Percentiles rank a stretch among this genome's conserved stretches.
phyloP scores from a whole-genome alignment of 192 early-diverging fungal genomes.

The Coemansia sp. region DNA sequence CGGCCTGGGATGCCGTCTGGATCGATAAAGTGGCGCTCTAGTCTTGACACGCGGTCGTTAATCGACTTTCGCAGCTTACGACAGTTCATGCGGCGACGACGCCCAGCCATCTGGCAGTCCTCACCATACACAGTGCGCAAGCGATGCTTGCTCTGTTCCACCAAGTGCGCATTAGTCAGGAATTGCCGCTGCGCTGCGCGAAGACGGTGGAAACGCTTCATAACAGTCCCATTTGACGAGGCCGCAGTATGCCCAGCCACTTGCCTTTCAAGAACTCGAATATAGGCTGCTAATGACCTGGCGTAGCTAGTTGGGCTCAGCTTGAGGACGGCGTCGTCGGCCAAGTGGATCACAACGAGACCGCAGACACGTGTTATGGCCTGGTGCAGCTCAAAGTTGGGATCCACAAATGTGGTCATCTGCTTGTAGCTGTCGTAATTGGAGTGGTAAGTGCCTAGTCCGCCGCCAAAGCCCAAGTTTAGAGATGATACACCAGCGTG shows the following conservation, averaged over 20 bases:
- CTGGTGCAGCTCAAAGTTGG: slow-evolving; percentile 61
- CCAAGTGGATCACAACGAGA: slow-evolving; percentile 52
- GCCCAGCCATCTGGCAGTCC: slow-evolving; percentile 52
- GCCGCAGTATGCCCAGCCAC: slow-evolving; percentile 9
- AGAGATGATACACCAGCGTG: slow-evolving; percentile 66
- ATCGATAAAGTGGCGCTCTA: slow-evolving; percentile 66
- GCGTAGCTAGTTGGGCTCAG: slow-evolving; percentile 58
- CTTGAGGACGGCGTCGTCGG: slow-evolving; percentile 54
- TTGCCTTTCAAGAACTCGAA: slow-evolving; percentile 39
- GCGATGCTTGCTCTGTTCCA: slow-evolving; percentile 37
- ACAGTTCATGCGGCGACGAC: slow-evolving; percentile 37
- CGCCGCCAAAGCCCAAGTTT: slow-evolving; percentile 59
- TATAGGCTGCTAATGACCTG: slow-evolving; percentile 48
- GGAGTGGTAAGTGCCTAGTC: slow-evolving; percentile 65
- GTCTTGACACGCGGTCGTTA: slow-evolving; percentile 56
- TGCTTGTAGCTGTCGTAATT: slow-evolving; percentile 70
- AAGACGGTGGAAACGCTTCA: slow-evolving; percentile 28
- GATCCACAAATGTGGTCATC: slow-evolving; percentile 64
- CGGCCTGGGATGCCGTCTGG: slow-evolving; percentile 62
- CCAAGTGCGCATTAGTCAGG: slow-evolving; percentile 26
- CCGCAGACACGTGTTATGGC: slow-evolving; percentile 58
- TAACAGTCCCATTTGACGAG: not conserved
- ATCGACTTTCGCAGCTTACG: slow-evolving; percentile 39
- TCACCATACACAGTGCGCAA: slow-evolving; percentile 45
- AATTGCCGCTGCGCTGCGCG: slow-evolving; percentile 42